Percentiles rank a stretch among this genome's conserved stretches.
Evolutionary conservation across 345 rosid species (phyloP).

Genomic region (Syzygium aromaticum): DNA sequence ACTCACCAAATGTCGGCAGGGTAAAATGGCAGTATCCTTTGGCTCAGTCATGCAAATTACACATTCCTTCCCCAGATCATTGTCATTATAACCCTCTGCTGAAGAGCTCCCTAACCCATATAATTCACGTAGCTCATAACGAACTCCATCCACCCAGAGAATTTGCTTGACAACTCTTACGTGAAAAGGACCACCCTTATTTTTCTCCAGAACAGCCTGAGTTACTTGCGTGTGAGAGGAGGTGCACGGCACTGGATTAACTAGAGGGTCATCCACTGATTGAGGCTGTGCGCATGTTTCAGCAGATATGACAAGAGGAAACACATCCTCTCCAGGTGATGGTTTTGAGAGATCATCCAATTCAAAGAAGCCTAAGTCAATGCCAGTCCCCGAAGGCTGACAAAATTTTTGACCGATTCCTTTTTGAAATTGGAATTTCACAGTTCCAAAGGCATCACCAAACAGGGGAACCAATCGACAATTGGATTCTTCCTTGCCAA

Average conservation of each 20-base stretch:
- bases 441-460: slow-evolving; percentile 13
- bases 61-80: slow-evolving; percentile 32
- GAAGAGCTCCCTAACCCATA: slow-evolving; percentile 20
- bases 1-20: slow-evolving; percentile 46
- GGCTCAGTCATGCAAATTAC: slow-evolving; percentile 43
- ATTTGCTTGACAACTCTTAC: slow-evolving; percentile 33
- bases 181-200: slow-evolving; percentile 16
- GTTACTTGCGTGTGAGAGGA: slow-evolving; percentile 32
- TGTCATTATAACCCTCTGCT: slow-evolving; percentile 14
- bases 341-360: slow-evolving; percentile 19
- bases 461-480: slow-evolving; percentile 22
- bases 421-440: slow-evolving; percentile 24
- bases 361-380: slow-evolving; percentile 33
- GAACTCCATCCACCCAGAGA: slow-evolving; percentile 23
- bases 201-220: slow-evolving; percentile 25
- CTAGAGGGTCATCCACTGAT: neutral
- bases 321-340: slow-evolving; percentile 12
- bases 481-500: slow-evolving; percentile 36
- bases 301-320: slow-evolving; percentile 33
- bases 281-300: slow-evolving; percentile 19
- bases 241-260: neutral
- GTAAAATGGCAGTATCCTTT: slow-evolving; percentile 30
- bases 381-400: slow-evolving; percentile 34
- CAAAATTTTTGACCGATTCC: slow-evolving; percentile 29
- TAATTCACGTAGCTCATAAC: slow-evolving; percentile 36